A percentile compares a stretch with the other conserved stretches of the same genome.
These are phyloP conservation scores for Cladosporium sp. DNA, from an alignment of 2,329 filamentous ascomycete species.

Conservation along the genomic window DNA sequence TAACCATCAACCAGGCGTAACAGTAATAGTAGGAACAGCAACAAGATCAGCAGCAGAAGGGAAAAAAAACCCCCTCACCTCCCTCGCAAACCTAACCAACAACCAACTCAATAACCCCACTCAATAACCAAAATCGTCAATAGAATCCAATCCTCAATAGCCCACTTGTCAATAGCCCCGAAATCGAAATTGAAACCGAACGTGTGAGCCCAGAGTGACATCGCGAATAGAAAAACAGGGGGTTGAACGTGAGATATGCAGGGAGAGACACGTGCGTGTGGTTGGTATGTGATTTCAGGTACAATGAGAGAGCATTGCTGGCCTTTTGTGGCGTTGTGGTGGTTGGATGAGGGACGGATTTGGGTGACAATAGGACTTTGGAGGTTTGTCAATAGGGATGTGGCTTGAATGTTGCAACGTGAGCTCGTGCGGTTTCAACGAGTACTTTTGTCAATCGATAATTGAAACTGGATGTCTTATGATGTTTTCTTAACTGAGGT, in stretches of 20 bases:
- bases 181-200: constrained; percentile 17
- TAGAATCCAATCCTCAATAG: constrained; percentile 26
- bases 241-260: background rate
- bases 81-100: constrained; percentile 17
- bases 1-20: too few relatives aligned
- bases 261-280: background rate
- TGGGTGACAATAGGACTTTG: constrained; percentile 28
- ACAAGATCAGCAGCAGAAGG: too few relatives aligned
- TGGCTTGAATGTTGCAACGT: background rate
- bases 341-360: constrained; percentile 17
- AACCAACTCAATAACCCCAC: constrained; percentile 19
- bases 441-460: too few relatives aligned
- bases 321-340: background rate
- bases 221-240: background rate
- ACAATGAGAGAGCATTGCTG: background rate
- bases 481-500: too few relatives aligned
- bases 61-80: background rate
- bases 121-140: constrained; percentile 26
- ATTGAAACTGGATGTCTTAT: too few relatives aligned
- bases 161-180: constrained; percentile 10
- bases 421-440: background rate
- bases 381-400: background rate
- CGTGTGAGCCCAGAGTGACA: background rate
- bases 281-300: constrained; percentile 12
- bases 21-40: too few relatives aligned